These are phyloP conservation scores for Stephanodiscus triporus DNA, from an alignment of 108 stramenopile genomes.

Conservation along the genomic window DNA sequence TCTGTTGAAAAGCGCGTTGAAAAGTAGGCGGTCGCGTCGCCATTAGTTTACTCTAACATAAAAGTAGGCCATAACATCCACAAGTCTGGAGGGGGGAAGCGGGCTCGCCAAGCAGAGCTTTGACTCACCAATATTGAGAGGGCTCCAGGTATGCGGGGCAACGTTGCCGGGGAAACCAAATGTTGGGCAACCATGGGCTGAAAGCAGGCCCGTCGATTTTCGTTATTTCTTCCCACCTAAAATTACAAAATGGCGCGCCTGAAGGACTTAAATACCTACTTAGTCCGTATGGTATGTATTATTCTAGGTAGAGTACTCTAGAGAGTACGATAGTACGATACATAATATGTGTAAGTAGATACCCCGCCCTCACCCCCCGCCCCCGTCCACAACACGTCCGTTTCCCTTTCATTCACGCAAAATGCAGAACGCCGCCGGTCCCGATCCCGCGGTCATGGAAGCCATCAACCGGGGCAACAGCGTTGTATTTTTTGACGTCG, in stretches of 20 bases:
- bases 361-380: too few relatives aligned
- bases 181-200: conserved; percentile 24
- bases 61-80: background rate
- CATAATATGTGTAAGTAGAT: too few relatives aligned
- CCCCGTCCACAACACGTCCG: too few relatives aligned
- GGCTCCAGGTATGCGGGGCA: conserved; percentile 23
- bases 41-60: background rate
- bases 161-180: conserved; percentile 24
- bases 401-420: conserved; percentile 8
- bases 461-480: conserved; percentile 82
- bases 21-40: background rate
- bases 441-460: conserved; percentile 84
- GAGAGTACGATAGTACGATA: too few relatives aligned
- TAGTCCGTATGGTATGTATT: too few relatives aligned
- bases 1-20: conserved; percentile 3
- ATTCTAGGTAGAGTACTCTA: too few relatives aligned
- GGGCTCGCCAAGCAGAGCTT: too few relatives aligned
- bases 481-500: conserved; percentile 88
- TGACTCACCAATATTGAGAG: conserved; percentile 32
- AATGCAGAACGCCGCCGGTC: conserved; percentile 47
- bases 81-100: background rate
- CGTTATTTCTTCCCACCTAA: too few relatives aligned
- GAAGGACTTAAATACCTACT: too few relatives aligned
- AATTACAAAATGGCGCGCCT: too few relatives aligned
- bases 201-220: too few relatives aligned